Base-by-base conservation (phyloP, 768 basidiomycete genomes). In the Pseudohyphozyma bogoriensis region DNA sequence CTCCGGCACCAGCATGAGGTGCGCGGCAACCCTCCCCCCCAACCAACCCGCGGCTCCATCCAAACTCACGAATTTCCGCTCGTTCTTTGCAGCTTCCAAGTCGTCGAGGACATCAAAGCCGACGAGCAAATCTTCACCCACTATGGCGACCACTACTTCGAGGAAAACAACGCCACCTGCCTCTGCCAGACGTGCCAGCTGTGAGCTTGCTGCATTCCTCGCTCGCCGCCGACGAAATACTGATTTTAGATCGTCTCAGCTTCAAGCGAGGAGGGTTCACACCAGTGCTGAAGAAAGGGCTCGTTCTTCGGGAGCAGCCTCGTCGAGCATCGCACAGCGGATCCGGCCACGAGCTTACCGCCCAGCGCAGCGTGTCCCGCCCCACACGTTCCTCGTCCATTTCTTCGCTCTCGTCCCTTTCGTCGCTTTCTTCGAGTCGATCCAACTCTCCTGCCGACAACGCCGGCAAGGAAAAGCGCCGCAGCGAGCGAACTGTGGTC, bases 121-220 rank as follows among this genome's bases (percentile, higher is more conserved):
- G 62, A 63, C 28, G 65, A 63, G 13, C 60, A 66, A 50, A 37
- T 66, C 40, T 66, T 66, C 32, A 66, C 65, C 1, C 55, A 66
- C 49, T 66, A 66, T 44, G 65, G 65, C 20, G 65, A 59, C 0
- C 65, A 66, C 51, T 66, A 66, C 36, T 66, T 66, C 20, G 65
- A 66, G 13, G 33, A 16, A 18, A 33, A 66, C 47, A 66, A 66
- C 53, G 55, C 58, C 1, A 24, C 55, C 20, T 66, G 65, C 54
- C 59, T 66, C 4, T 66, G 65, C 35, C 51, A 61, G 20, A 66
- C 65, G 2, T 66, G 65, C 56, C 58, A 66, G 49, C 47, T 60
- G 65, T 66, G 0, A n/a, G 46, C 11, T 7, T 49, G 15, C 13
- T 22, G 6, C 28, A 10, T 31, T 44, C 2, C n/a, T n/a, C n/a